phyloP scores from a whole-genome alignment of 306 rosid genomes.

The Dalbergia cultrata region DNA sequence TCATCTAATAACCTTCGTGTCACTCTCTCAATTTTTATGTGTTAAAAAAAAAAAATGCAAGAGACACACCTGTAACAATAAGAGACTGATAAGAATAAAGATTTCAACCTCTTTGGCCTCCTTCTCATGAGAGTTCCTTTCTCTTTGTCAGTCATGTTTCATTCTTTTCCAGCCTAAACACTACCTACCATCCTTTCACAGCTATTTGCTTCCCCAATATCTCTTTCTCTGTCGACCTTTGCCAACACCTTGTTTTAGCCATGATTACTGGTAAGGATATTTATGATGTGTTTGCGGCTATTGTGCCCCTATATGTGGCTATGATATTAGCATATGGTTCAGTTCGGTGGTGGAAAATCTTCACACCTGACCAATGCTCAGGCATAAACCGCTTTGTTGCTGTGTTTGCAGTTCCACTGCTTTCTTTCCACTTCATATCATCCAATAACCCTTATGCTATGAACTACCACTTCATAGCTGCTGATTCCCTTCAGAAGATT shows the following conservation, averaged over 20 bases:
- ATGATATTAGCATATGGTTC: constrained; percentile 87
- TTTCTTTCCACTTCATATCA: constrained; percentile 86
- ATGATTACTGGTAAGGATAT: constrained; percentile 86
- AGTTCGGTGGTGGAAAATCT: constrained; percentile 86
- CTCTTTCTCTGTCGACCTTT: neutral
- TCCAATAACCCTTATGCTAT: constrained; percentile 80
- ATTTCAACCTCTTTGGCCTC: constrained; percentile 33
- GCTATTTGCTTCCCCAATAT: neutral
- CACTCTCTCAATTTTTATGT: neutral
- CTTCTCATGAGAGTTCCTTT: neutral
- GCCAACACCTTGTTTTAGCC: constrained; percentile 3
- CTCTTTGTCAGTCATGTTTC: constrained; percentile 40
- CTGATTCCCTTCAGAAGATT: constrained; percentile 82
- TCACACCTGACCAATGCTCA: constrained; percentile 87
- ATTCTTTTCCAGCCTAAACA: constrained; percentile 41
- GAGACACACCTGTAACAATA: constrained; percentile 19
- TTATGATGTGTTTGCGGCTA: constrained; percentile 77
- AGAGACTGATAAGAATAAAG: constrained; percentile 24
- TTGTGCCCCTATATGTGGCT: constrained; percentile 86
- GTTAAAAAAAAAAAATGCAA: neutral
- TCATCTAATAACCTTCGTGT: neutral
- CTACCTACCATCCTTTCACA: constrained; percentile 20
- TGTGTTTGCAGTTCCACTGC: constrained; percentile 81
- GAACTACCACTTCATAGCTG: constrained; percentile 84
- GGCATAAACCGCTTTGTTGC: constrained; percentile 93